Conservation (phyloP, 2,329 filamentous ascomycete species). For the Cladosporium sp. region DNA sequence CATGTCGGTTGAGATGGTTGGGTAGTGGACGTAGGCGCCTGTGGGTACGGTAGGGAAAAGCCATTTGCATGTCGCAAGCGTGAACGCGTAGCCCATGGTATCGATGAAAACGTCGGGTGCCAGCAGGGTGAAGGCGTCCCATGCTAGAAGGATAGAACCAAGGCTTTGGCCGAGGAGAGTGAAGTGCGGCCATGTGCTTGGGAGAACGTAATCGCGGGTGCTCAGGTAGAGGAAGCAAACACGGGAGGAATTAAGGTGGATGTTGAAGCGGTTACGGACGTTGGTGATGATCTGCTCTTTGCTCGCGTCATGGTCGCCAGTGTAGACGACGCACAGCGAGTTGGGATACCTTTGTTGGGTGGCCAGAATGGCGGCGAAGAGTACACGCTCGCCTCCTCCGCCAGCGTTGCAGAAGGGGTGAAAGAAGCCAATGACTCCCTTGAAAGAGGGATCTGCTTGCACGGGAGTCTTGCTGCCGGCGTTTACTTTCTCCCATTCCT, state of each 20-base stretch:
- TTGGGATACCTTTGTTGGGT: slow-evolving; percentile 86
- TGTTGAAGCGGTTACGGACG: slow-evolving; percentile 78
- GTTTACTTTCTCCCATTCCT: slow-evolving; percentile 68
- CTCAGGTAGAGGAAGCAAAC: slow-evolving; percentile 87
- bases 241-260: slow-evolving; percentile 75
- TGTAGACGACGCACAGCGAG: slow-evolving; percentile 88
- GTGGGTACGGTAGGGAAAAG: slow-evolving; percentile 79
- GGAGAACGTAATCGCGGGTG: slow-evolving; percentile 78
- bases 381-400: slow-evolving; percentile 88
- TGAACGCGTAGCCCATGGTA: slow-evolving; percentile 97
- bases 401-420: slow-evolving; percentile 98
- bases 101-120: slow-evolving; percentile 93
- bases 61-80: slow-evolving; percentile 73
- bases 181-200: slow-evolving; percentile 84
- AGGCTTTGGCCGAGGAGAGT: slow-evolving; percentile 91
- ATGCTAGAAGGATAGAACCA: slow-evolving; percentile 79
- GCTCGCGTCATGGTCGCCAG: slow-evolving; percentile 83
- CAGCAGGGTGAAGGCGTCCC: slow-evolving; percentile 87
- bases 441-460: slow-evolving; percentile 59
- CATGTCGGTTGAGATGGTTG: slow-evolving; percentile 98
- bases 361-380: slow-evolving; percentile 91
- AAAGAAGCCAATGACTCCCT: slow-evolving; percentile 89
- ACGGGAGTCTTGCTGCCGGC: slow-evolving; percentile 42
- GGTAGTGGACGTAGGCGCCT: slow-evolving; percentile 93
- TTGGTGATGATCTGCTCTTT: slow-evolving; percentile 68